Percentiles rank a stretch among this genome's conserved stretches.
Conservation (phyloP, 257 asterid species). For the Scutellaria baicalensis region DNA sequence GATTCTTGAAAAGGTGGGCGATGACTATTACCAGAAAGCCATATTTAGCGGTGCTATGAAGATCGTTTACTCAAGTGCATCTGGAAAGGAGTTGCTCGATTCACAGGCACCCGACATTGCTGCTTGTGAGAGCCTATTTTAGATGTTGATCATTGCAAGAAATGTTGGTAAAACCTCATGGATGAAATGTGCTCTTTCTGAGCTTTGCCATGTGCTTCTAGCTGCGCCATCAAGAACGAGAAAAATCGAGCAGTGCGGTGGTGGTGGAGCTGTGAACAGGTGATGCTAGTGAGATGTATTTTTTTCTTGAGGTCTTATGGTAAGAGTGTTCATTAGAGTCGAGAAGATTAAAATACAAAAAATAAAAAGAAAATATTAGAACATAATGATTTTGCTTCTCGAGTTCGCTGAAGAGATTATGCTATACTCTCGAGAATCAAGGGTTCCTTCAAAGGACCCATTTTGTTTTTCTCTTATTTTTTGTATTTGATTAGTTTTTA, state of each 20-base stretch:
- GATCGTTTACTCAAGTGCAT: slow-evolving; percentile 33
- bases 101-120: slow-evolving; percentile 62
- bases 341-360: background rate
- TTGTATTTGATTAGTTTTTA: slow-evolving; percentile 52
- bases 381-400: slow-evolving; percentile 29
- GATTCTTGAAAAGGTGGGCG: slow-evolving; percentile 51
- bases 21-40: slow-evolving; percentile 57
- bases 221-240: background rate
- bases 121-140: slow-evolving; percentile 58
- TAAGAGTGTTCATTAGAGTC: slow-evolving; percentile 34
- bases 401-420: slow-evolving; percentile 21
- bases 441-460: background rate
- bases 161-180: slow-evolving; percentile 15
- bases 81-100: slow-evolving; percentile 55
- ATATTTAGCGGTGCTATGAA: slow-evolving; percentile 34
- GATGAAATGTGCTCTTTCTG: slow-evolving; percentile 25
- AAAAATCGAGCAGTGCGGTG: background rate
- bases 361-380: background rate
- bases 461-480: slow-evolving; percentile 22
- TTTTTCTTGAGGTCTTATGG: slow-evolving; percentile 32
- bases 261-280: slow-evolving; percentile 30
- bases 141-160: slow-evolving; percentile 18
- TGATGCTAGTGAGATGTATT: slow-evolving; percentile 34
- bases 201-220: background rate
- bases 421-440: slow-evolving; percentile 8